Evolutionary conservation across 73 alveolate genomes (phyloP).

Genomic region (Effrenium voratum): DNA sequence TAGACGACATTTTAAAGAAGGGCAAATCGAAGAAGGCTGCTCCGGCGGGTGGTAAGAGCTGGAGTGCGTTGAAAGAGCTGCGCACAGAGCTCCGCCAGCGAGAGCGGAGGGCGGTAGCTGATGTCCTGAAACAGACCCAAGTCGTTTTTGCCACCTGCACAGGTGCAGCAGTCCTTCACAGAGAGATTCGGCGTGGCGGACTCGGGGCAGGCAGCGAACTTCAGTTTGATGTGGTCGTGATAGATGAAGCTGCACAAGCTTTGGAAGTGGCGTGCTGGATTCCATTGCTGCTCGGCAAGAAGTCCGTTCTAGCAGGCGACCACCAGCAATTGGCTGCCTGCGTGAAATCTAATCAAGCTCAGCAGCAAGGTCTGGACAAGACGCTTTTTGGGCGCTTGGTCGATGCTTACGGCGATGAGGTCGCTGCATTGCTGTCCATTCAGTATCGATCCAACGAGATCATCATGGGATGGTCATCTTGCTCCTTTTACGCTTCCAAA

Average conservation of each 20-base stretch:
- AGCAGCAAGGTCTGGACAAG: conserved; percentile 78
- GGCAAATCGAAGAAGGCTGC: not conserved
- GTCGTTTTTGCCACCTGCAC: conserved; percentile 94
- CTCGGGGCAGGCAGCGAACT: not conserved
- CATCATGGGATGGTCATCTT: conserved; percentile 94
- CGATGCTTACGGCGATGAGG: conserved; percentile 56
- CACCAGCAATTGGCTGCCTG: conserved; percentile 91
- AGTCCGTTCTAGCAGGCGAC: conserved; percentile 87
- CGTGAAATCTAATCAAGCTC: conserved; percentile 72
- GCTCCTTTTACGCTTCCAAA: conserved; percentile 49
- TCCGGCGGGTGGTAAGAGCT: not conserved
- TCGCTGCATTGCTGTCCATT: conserved; percentile 82
- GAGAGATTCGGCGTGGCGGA: conserved; percentile 55
- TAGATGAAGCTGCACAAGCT: conserved; percentile 90
- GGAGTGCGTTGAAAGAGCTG: conserved; percentile 72
- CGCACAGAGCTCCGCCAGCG: conserved; percentile 91
- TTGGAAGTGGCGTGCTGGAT: conserved; percentile 92
- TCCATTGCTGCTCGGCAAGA: conserved; percentile 89
- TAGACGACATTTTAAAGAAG: conserved; percentile 52
- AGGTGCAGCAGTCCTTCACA: conserved; percentile 84
- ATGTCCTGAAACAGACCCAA: conserved; percentile 71
- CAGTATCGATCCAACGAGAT: conserved; percentile 66
- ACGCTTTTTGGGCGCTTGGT: conserved; percentile 85
- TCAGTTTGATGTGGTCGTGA: conserved; percentile 82
- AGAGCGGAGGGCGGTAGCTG: conserved; percentile 89